Base-by-base conservation (phyloP, 345 rosid genomes). In the Dovyalis caffra region DNA sequence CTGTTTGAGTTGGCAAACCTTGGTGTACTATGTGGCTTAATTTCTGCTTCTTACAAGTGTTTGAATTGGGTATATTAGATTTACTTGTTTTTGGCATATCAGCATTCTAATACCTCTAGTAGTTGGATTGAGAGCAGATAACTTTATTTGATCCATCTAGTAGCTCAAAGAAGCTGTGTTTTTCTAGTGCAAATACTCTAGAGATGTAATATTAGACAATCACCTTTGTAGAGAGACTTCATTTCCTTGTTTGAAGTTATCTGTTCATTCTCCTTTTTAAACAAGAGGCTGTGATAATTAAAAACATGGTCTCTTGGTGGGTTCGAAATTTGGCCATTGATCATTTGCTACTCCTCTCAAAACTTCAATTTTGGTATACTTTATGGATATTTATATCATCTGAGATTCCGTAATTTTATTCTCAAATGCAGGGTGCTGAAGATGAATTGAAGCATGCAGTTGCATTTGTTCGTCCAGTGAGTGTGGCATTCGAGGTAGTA, bases 361-460 rank as follows among this genome's bases (percentile, higher is more conserved):
- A 29, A 11, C n/a, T 72, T 20, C 14, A 28, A 57, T 21, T 12
- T 69, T 15, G 45, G 53, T n/a, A 60, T 37, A 3, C n/a, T n/a
- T n/a, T n/a, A n/a, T n/a, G n/a, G 63, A 69, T 31, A 26, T 25
- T 7, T 9, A 47, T 8, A 2, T 40, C 6, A 6, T 62, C 31
- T n/a, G 1, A 29, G 58, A 57, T 63, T 73, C 20, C 56, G 73
- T 53, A 57, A 9, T 69, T 64, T 21, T 25, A 18, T 65, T 6
- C 72, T 58, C 25, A 63, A 62, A 69, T 64, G 72, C 87, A 95
- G 99, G 99, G 96, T 56, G 94, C 92, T 62, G 98, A 95, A 87
- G 90, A 89, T 78, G 98, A 95, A 76, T 69, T 95, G 75, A 86
- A 90, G 88, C 90, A 93, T 69, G 99, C 99, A n/a, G 99, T 95